Conservation (phyloP, 2,329 filamentous ascomycete species). For the Ascocoryne sarcoides region DNA sequence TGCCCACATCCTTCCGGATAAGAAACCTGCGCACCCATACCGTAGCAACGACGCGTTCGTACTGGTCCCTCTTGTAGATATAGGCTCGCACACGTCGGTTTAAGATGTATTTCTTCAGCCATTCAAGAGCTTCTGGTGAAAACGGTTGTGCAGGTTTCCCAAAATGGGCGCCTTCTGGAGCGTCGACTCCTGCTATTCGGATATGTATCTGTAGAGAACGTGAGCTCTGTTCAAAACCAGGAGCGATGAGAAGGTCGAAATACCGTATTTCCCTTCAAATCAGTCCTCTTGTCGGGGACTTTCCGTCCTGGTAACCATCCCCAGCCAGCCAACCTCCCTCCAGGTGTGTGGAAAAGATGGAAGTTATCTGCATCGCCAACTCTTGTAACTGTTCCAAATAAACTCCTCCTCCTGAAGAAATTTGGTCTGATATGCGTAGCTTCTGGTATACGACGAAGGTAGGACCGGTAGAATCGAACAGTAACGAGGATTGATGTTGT, state of each 20-base stretch:
- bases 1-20: constrained; percentile 69
- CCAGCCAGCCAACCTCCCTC: constrained; percentile 82
- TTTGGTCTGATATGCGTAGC: constrained; percentile 64
- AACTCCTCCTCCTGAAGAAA: constrained; percentile 64
- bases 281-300: constrained; percentile 59
- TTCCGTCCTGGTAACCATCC: constrained; percentile 71
- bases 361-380: constrained; percentile 98
- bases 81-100: constrained; percentile 70
- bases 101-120: constrained; percentile 66
- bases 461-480: constrained; percentile 59
- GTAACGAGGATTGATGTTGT: constrained; percentile 46
- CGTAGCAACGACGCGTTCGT: constrained; percentile 81
- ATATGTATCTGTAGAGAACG: constrained; percentile 59
- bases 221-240: constrained; percentile 7
- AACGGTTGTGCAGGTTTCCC: constrained; percentile 80
- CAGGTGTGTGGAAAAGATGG: constrained; percentile 87
- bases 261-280: constrained; percentile 72
- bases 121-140: constrained; percentile 69
- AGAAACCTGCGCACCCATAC: constrained; percentile 62
- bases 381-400: constrained; percentile 82
- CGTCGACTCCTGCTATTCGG: constrained; percentile 85
- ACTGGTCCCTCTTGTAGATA: constrained; percentile 81
- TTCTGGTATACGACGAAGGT: constrained; percentile 76
- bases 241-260: constrained; percentile 20
- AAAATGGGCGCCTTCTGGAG: constrained; percentile 88